These are phyloP conservation scores for Cryptococcus hybrid DNA, from an alignment of 1,284 basidiomycete species.

Conservation along the genomic window DNA sequence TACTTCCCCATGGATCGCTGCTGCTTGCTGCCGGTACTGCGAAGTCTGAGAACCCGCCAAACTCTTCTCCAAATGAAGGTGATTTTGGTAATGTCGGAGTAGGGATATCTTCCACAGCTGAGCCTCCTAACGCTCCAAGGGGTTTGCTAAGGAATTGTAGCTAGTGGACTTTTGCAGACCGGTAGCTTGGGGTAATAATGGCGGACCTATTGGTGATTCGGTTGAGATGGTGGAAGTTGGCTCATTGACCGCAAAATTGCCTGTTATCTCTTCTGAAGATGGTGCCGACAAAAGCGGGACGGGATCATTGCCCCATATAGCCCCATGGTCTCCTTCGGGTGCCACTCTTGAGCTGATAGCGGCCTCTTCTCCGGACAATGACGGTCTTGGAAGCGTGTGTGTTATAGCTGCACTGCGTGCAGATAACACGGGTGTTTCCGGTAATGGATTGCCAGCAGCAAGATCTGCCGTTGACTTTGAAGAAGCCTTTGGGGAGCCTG, in stretches of 20 bases:
- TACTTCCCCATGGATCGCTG: constrained; percentile 25
- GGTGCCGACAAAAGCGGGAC: too few species aligned
- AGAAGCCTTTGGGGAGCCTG: background rate
- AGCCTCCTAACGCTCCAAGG: background rate
- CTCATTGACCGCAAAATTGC: background rate
- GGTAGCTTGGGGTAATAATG: background rate
- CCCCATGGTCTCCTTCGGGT: too few species aligned
- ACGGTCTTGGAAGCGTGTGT: too few species aligned
- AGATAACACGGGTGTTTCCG: background rate
- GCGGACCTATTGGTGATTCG: background rate
- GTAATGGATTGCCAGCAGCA: background rate
- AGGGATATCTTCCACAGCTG: background rate
- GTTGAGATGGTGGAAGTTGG: background rate
- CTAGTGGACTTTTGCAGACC: background rate
- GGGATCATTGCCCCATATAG: too few species aligned
- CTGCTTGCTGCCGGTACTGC: background rate
- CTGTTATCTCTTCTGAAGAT: too few species aligned
- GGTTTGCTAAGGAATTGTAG: background rate
- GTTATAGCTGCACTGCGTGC: background rate
- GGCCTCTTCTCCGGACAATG: too few species aligned
- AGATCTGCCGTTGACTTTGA: background rate
- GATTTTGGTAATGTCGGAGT: constrained; percentile 18
- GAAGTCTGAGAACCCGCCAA: constrained; percentile 29
- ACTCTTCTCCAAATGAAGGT: constrained; percentile 30
- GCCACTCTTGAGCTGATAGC: too few species aligned